Conservation (phyloP, 2,329 filamentous ascomycete genomes). For the Neopestalotiopsis sp. region DNA sequence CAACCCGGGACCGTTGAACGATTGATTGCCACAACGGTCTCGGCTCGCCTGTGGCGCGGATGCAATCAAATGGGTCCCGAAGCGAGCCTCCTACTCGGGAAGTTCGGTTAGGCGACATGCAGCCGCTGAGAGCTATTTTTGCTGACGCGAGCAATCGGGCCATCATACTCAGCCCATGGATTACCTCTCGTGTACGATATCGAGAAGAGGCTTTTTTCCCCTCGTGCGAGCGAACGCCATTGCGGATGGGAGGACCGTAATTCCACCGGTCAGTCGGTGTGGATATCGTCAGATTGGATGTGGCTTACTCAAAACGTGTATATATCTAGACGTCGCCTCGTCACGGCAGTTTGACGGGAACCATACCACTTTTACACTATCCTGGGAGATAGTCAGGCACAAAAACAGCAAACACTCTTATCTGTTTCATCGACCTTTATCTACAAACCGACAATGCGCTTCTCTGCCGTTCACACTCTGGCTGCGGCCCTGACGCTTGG, state of each 20-base stretch:
- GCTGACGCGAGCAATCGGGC: slow-evolving; percentile 8
- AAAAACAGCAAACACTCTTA: background rate
- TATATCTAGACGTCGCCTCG: background rate
- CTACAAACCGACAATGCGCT: background rate
- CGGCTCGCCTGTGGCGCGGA: background rate
- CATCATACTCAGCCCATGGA: background rate
- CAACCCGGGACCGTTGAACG: background rate
- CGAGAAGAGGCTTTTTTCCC: background rate
- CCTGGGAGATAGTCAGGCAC: background rate
- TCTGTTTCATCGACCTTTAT: background rate
- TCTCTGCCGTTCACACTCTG: background rate
- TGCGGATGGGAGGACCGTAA: slow-evolving; percentile 10
- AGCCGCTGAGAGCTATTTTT: background rate
- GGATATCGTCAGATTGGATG: background rate
- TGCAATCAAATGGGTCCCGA: slow-evolving; percentile 11
- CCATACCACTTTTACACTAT: background rate
- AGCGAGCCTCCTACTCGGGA: slow-evolving; percentile 6
- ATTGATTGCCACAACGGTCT: background rate
- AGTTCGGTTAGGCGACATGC: slow-evolving; percentile 3
- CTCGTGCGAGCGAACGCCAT: background rate
- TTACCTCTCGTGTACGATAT: background rate
- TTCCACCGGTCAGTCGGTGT: slow-evolving; percentile 6
- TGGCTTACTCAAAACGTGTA: background rate
- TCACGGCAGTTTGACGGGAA: background rate
- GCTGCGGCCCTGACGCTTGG: slow-evolving; percentile 7